These are phyloP conservation scores for Paraleonurus japonicus DNA, from an alignment of 257 asterid genomes.

Conservation along the genomic window DNA sequence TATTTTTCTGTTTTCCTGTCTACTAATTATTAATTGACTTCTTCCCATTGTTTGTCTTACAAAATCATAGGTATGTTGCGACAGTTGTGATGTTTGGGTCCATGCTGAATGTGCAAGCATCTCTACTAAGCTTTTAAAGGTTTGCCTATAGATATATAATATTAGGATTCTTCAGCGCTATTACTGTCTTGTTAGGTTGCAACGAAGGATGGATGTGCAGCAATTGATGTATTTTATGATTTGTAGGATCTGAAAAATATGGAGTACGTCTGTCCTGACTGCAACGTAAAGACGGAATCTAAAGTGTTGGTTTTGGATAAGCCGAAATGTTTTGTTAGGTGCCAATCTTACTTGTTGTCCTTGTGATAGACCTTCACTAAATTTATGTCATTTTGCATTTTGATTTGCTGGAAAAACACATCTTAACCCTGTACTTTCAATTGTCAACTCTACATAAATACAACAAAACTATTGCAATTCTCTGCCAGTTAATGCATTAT, in stretches of 20 bases:
- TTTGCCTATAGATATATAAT: slow-evolving; percentile 30
- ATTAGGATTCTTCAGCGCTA: slow-evolving; percentile 26
- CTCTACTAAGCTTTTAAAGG: slow-evolving; percentile 61
- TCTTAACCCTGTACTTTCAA: background rate
- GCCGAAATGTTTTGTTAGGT: slow-evolving; percentile 44
- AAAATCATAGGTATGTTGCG: slow-evolving; percentile 75
- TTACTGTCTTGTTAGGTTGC: slow-evolving; percentile 5
- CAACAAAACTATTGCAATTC: background rate
- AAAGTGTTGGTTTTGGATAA: slow-evolving; percentile 35
- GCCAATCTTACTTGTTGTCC: slow-evolving; percentile 22
- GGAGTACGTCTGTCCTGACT: slow-evolving; percentile 83
- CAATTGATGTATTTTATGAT: slow-evolving; percentile 25
- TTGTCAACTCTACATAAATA: background rate
- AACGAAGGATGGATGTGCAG: slow-evolving; percentile 22
- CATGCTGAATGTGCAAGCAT: slow-evolving; percentile 88
- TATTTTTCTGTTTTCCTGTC: slow-evolving; percentile 19
- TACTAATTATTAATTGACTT: background rate
- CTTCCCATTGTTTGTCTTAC: slow-evolving; percentile 1
- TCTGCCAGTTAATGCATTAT: background rate
- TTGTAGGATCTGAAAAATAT: slow-evolving; percentile 57
- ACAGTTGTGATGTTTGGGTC: slow-evolving; percentile 93
- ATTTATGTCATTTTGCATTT: background rate
- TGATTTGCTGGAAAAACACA: background rate
- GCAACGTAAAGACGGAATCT: slow-evolving; percentile 54
- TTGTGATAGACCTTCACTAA: slow-evolving; percentile 15